These are phyloP conservation scores for Coccinonectria pachysandricola DNA, from an alignment of 2,329 filamentous ascomycete genomes.

Conservation along the genomic window DNA sequence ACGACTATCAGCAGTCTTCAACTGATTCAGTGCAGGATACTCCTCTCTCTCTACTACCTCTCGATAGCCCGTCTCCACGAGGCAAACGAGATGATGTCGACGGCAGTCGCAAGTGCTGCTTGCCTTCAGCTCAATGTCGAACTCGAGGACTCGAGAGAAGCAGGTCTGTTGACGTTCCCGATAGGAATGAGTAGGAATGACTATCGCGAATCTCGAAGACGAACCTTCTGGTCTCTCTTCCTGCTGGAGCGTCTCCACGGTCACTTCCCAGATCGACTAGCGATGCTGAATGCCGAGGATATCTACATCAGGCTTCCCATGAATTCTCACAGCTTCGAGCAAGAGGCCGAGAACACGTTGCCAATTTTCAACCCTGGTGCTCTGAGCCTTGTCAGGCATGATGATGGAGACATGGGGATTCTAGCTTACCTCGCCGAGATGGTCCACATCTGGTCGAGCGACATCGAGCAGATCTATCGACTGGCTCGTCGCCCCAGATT, in stretches of 20 bases:
- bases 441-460: conserved; percentile 53
- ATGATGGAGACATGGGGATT: conserved; percentile 29
- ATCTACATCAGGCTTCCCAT: conserved; percentile 58
- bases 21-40: conserved; percentile 55
- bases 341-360: conserved; percentile 43
- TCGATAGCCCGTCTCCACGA: conserved; percentile 48
- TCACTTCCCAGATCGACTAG: conserved; percentile 42
- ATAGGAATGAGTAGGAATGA: conserved; percentile 47
- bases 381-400: conserved; percentile 10
- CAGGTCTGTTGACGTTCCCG: conserved; percentile 31
- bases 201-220: conserved; percentile 55
- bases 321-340: conserved; percentile 50
- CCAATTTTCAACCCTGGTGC: conserved; percentile 50
- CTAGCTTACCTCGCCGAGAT: conserved; percentile 55
- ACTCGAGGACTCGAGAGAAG: conserved; percentile 35
- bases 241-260: conserved; percentile 58
- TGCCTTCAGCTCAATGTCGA: conserved; percentile 56
- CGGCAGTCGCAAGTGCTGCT: conserved; percentile 49
- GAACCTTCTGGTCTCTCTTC: conserved; percentile 64
- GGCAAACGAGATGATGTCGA: conserved; percentile 53
- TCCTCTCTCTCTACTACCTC: conserved; percentile 57
- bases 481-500: conserved; percentile 20
- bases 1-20: conserved; percentile 35
- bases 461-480: conserved; percentile 47
- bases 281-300: conserved; percentile 51